A percentile compares a stretch with the other conserved stretches of the same genome.
Evolutionary conservation across 345 rosid species (phyloP).

Genomic region (Adansonia digitata): DNA sequence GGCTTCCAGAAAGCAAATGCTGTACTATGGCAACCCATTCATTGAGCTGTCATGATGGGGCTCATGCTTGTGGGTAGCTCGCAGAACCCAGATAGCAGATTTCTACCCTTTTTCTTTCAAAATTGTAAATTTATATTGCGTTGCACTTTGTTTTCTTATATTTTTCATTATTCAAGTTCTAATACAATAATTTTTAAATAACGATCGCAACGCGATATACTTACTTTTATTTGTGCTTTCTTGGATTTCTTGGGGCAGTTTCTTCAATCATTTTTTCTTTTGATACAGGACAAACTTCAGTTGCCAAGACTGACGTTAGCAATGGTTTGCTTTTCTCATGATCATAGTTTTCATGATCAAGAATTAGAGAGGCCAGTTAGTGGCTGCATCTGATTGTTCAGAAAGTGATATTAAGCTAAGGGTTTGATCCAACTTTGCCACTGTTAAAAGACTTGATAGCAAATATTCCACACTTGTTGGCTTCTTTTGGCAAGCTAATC

Average conservation of each 20-base stretch:
- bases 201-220: too few relatives aligned
- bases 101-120: too few relatives aligned
- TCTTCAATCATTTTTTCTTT: conserved; percentile 1
- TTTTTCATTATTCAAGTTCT: neutral
- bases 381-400: too few relatives aligned
- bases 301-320: conserved; percentile 43
- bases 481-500: conserved; percentile 11
- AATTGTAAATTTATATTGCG: too few relatives aligned
- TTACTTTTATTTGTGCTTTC: too few relatives aligned
- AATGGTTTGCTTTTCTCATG: too few relatives aligned
- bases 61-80: conserved; percentile 42
- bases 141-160: neutral
- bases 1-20: conserved; percentile 10
- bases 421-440: conserved; percentile 19
- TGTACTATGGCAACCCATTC: conserved; percentile 45
- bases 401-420: too few relatives aligned
- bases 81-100: too few relatives aligned
- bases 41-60: conserved; percentile 40
- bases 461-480: conserved; percentile 10
- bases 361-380: conserved; percentile 29
- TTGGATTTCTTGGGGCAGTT: neutral
- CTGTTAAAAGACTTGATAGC: conserved; percentile 2
- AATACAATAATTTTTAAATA: too few relatives aligned
- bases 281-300: conserved; percentile 17
- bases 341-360: conserved; percentile 24